Evolutionary conservation across 257 asterid species (phyloP).

Genomic region (Solanum lignicaule): DNA sequence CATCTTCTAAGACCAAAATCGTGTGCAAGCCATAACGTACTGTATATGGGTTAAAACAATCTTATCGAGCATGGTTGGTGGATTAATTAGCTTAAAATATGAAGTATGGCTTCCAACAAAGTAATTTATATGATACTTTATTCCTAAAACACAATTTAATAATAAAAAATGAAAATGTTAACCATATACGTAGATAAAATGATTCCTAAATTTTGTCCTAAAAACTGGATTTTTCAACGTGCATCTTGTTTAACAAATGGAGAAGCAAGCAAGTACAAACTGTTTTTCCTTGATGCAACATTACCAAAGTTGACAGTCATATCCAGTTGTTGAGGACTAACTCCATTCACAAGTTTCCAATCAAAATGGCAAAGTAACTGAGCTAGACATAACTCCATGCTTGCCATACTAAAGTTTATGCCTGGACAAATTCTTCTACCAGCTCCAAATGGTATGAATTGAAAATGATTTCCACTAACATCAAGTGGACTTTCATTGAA

Average conservation of each 20-base stretch:
- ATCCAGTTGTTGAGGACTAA: slow-evolving; percentile 3
- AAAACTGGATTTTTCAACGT: too few relatives aligned
- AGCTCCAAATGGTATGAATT: slow-evolving; percentile 23
- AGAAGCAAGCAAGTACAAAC: neutral
- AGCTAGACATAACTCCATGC: slow-evolving; percentile 15
- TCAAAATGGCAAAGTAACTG: slow-evolving; percentile 8
- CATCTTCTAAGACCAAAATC: neutral
- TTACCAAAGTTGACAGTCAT: slow-evolving; percentile 1
- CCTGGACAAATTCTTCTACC: slow-evolving; percentile 28
- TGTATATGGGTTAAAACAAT: neutral
- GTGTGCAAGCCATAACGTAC: neutral
- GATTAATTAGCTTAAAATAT: neutral
- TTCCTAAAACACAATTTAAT: neutral
- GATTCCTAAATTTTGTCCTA: neutral
- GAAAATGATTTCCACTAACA: slow-evolving; percentile 11
- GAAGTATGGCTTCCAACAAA: neutral
- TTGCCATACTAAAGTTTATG: slow-evolving; percentile 7
- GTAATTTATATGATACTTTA: neutral
- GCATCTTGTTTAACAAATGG: neutral
- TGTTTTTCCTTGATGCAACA: neutral
- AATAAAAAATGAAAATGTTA: neutral
- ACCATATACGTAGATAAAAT: neutral
- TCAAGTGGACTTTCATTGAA: slow-evolving; percentile 1
- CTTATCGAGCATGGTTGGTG: neutral
- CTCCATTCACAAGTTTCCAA: slow-evolving; percentile 11